Base-by-base conservation (phyloP, 1,284 basidiomycete species). In the Porodaedalea pini region DNA sequence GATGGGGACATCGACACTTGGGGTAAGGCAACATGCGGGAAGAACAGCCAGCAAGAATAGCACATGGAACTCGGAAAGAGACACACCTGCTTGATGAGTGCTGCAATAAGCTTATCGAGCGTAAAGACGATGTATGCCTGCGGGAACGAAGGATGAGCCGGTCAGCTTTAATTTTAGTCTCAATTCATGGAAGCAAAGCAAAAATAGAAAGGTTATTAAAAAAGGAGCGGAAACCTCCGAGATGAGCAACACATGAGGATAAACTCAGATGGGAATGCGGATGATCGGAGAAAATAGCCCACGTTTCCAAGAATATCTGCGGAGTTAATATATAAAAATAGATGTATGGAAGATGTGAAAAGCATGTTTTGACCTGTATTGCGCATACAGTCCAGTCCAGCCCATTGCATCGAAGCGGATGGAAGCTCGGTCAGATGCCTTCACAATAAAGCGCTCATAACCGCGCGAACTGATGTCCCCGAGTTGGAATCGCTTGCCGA, bases 121-220 rank as follows among this genome's bases (percentile, higher is more conserved):
- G 94, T 98, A 69, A 95, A 97, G 66, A 94, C 76, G 55, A 88
- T 81, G 74, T 92, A 96, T 5, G 87, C 88, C 86, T 90, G 65
- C 61, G 21, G 23, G 23, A 32, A 47, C 27, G 4, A 19, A 8
- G 45, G 25, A 47, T 47, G 15, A 32, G 15, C n/a, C 40, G 19
- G 6, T 41, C 19, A 41, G 40, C 19, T 6, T 21, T 17, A 47
- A 15, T 31, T 15, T 47, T 19, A 19, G 6, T 29, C 31, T 47
- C 25, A 25, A 47, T 6, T 8, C 19, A 23, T 7, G 10, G 49
- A 51, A 51, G 49, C 49, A 29, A 51, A 10, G 32, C 37, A 40
- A 51, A 36, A 37, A 47, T 29, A 13, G 27, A 21, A 31, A 29
- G n/a, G 8, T 11, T 23, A 31, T 27, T 50, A n/a, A 39, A 50